These are phyloP conservation scores for Lactarius sp. DNA, from an alignment of 768 basidiomycete species.

Conservation along the genomic window DNA sequence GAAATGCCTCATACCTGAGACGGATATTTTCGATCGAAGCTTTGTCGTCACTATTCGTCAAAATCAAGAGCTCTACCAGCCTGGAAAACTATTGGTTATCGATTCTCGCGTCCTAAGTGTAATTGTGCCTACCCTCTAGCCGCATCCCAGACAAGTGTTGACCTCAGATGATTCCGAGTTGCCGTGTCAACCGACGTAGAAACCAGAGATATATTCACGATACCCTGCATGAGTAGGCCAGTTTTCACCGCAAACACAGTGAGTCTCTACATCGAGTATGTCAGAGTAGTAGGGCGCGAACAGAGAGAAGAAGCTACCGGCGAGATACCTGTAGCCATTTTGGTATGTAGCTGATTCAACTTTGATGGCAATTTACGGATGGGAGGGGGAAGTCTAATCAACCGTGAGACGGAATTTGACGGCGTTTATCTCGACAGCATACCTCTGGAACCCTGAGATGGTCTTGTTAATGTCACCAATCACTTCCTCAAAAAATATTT, in stretches of 20 bases:
- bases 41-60: constrained; percentile 2
- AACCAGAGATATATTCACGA: constrained; percentile 3
- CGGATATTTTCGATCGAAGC: background rate
- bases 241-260: constrained; percentile 4
- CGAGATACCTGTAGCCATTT: background rate
- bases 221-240: background rate
- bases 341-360: background rate
- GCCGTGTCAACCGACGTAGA: background rate
- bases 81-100: background rate
- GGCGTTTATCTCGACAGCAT: background rate
- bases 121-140: constrained; percentile 9
- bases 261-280: background rate
- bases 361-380: constrained; percentile 1
- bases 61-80: constrained; percentile 7
- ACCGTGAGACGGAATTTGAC: background rate
- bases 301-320: background rate
- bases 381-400: constrained; percentile 2
- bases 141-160: background rate
- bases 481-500: constrained; percentile 10
- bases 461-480: constrained; percentile 1
- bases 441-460: background rate
- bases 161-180: constrained; percentile 15
- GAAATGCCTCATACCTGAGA: constrained; percentile 12
- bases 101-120: background rate
- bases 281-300: background rate